These are phyloP conservation scores for Penicillium samsonianum DNA, from an alignment of 495 filamentous ascomycete genomes.

Conservation along the genomic window DNA sequence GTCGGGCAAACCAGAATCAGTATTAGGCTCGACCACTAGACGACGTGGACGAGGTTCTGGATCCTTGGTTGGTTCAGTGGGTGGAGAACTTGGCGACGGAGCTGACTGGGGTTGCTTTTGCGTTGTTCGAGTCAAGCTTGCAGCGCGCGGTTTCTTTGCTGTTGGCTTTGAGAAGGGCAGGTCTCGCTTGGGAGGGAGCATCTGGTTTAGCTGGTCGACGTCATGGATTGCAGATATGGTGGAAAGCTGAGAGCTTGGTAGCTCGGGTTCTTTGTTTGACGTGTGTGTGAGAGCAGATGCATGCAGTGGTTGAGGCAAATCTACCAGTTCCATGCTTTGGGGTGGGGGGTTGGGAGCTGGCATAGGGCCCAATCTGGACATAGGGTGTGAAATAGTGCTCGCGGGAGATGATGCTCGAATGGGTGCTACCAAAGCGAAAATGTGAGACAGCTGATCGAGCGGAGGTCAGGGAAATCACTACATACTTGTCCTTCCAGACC, in stretches of 20 bases:
- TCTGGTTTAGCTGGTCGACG: constrained; percentile 33
- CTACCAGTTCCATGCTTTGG: not conserved
- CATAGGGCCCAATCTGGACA: not conserved
- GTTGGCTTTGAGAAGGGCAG: constrained; percentile 43
- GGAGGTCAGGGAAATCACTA: not conserved
- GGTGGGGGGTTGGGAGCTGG: not conserved
- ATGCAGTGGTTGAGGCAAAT: not conserved
- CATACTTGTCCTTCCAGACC: constrained; percentile 20
- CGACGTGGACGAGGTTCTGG: not conserved
- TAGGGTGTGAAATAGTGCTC: constrained; percentile 9
- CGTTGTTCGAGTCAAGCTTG: not conserved
- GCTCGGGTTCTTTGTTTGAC: not conserved
- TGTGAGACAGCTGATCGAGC: not conserved
- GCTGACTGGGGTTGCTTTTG: not conserved
- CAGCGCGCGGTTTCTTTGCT: constrained; percentile 19
- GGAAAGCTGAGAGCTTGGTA: constrained; percentile 18
- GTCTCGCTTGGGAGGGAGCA: constrained; percentile 48
- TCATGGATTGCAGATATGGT: constrained; percentile 27
- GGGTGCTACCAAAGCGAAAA: not conserved
- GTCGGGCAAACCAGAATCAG: not conserved
- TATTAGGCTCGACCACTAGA: not conserved
- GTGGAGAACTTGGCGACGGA: not conserved
- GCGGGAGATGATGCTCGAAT: constrained; percentile 15
- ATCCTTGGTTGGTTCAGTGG: not conserved
- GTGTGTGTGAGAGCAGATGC: not conserved